These are phyloP conservation scores for Paraphysoderma sedebokerense DNA, from an alignment of 371 early-diverging fungal species.

Conservation along the genomic window DNA sequence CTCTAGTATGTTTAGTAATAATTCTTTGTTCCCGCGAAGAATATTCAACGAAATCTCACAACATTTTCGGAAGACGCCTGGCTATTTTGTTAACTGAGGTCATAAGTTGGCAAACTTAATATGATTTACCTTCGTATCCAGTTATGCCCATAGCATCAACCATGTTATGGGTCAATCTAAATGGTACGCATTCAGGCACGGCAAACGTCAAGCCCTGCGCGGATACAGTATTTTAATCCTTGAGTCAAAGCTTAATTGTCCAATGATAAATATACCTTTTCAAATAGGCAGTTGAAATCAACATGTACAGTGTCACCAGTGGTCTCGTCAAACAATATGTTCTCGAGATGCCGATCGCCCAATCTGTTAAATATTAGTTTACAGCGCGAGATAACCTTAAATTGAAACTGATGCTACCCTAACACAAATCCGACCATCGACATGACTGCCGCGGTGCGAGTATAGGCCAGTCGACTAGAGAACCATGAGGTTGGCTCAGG, in stretches of 20 bases:
- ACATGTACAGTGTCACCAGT: slow-evolving; percentile 92
- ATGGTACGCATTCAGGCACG: slow-evolving; percentile 92
- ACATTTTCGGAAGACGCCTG: slow-evolving; percentile 48
- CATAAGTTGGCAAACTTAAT: no score
- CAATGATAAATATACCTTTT: no score
- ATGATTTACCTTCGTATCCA: slow-evolving; percentile 84
- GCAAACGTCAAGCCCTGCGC: slow-evolving; percentile 46
- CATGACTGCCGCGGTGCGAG: slow-evolving; percentile 89
- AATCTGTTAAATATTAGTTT: no score
- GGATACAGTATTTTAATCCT: no score
- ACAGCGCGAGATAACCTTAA: no score
- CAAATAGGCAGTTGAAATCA: slow-evolving; percentile 97
- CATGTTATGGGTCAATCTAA: slow-evolving; percentile 95
- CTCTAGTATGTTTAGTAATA: slow-evolving; percentile 77
- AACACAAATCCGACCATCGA: slow-evolving; percentile 93
- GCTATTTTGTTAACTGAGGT: no score
- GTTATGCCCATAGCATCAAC: slow-evolving; percentile 71
- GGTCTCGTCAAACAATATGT: slow-evolving; percentile 78
- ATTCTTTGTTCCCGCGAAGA: slow-evolving; percentile 57
- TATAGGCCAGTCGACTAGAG: slow-evolving; percentile 44
- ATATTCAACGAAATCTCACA: slow-evolving; percentile 66
- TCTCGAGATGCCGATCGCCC: slow-evolving; percentile 98
- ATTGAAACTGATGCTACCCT: no score
- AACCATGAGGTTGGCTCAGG: slow-evolving; percentile 72
- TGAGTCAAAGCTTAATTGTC: no score